Evolutionary conservation across 805 yeast species (phyloP).

Genomic region (Peterozyma toletana): DNA sequence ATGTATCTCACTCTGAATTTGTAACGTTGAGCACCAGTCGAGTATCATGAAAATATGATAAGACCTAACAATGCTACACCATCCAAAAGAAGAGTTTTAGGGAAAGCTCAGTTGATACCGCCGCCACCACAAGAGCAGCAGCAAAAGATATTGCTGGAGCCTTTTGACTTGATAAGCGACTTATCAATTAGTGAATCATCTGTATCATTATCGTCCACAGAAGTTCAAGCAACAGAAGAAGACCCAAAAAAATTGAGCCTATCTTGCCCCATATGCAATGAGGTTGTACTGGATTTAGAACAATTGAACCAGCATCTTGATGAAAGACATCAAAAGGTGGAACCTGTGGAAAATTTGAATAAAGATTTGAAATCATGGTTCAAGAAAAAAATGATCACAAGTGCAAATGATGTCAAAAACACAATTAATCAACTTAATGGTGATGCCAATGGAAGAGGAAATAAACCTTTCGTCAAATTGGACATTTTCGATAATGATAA

Average conservation of each 20-base stretch:
- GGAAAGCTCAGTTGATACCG: not conserved
- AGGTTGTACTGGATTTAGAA: conserved; percentile 41
- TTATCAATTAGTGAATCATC: conserved; percentile 4
- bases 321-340: conserved; percentile 43
- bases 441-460: conserved; percentile 28
- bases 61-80: too few species aligned
- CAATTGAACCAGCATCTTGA: conserved; percentile 70
- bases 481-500: conserved; percentile 39
- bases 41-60: too few species aligned
- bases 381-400: conserved; percentile 27
- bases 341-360: conserved; percentile 17
- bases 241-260: not conserved
- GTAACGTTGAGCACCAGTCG: too few species aligned
- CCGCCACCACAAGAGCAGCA: not conserved
- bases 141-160: not conserved
- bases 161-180: conserved; percentile 1
- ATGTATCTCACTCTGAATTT: too few species aligned
- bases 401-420: conserved; percentile 27
- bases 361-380: conserved; percentile 36
- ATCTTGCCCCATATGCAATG: conserved; percentile 67
- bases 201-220: not conserved
- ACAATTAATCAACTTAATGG: conserved; percentile 22
- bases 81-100: conserved; percentile 1
- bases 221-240: not conserved
- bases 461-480: conserved; percentile 32